Conservation (phyloP, 768 basidiomycete genomes). For the Boletus tylopilopsis region DNA sequence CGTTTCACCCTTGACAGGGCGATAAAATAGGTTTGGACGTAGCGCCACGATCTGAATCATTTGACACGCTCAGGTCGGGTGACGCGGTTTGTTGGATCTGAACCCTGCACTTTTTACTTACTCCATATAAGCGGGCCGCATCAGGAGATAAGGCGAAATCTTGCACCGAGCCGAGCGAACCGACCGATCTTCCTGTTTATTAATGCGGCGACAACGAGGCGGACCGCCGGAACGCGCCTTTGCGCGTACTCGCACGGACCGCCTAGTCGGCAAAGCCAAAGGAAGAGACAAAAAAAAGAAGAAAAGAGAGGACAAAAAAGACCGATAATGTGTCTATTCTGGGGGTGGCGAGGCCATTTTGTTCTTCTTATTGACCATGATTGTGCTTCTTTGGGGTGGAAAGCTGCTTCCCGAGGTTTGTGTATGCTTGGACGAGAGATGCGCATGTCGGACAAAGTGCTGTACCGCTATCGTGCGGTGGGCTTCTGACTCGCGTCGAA, state of each 20-base stretch:
- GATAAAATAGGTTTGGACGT: not conserved
- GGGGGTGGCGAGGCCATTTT: not conserved
- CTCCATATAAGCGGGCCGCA: not conserved
- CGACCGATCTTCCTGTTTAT: slow-evolving; percentile 5
- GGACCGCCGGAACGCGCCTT: not conserved
- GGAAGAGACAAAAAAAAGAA: not conserved
- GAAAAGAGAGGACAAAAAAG: not conserved
- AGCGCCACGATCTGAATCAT: slow-evolving; percentile 5
- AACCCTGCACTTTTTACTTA: not conserved
- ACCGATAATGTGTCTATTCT: slow-evolving; percentile 12
- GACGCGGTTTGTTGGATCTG: not conserved
- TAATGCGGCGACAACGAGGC: slow-evolving; percentile 15
- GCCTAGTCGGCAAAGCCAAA: not conserved
- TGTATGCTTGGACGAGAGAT: too few species aligned
- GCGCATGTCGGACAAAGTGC: too few species aligned
- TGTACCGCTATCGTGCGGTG: too few species aligned
- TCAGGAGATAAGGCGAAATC: slow-evolving; percentile 22
- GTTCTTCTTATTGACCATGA: not conserved
- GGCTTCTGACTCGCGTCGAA: too few species aligned
- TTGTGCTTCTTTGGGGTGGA: not conserved
- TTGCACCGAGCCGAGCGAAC: slow-evolving; percentile 15
- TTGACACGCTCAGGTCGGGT: not conserved
- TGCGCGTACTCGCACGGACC: not conserved
- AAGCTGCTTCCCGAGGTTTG: too few species aligned
- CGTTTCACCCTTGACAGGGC: not conserved